Conservation (phyloP, 2,329 filamentous ascomycete species). For the Dactylella cylindrospora region DNA sequence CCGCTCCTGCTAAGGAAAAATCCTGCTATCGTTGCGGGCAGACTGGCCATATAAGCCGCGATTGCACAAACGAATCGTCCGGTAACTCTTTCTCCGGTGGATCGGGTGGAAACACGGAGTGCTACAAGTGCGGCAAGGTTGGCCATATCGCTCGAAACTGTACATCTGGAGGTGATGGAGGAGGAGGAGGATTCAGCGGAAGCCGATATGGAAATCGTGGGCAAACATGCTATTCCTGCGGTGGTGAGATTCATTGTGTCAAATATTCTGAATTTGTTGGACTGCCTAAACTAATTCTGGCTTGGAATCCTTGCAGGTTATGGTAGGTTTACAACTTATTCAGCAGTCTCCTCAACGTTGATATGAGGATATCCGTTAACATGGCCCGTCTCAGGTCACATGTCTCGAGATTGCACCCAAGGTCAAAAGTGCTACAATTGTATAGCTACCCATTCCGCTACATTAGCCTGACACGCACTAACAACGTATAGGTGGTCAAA, state of each 20-base stretch:
- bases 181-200: conserved; percentile 55
- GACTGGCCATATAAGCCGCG: conserved; percentile 47
- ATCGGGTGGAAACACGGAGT: conserved; percentile 65
- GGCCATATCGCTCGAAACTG: conserved; percentile 96
- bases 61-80: conserved; percentile 50
- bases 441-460: conserved; percentile 52
- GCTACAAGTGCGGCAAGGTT: conserved; percentile 97
- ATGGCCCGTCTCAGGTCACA: conserved; percentile 61
- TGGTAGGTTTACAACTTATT: conserved; percentile 23
- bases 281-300: background rate
- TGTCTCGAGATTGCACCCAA: conserved; percentile 97
- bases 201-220: conserved; percentile 59
- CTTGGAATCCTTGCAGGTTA: conserved; percentile 7
- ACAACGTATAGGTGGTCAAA: conserved; percentile 64
- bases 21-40: conserved; percentile 77
- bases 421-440: conserved; percentile 99
- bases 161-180: conserved; percentile 60
- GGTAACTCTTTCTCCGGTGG: conserved; percentile 77
- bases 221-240: conserved; percentile 98
- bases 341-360: background rate
- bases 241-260: conserved; percentile 63
- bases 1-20: conserved; percentile 84
- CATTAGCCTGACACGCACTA: conserved; percentile 46
- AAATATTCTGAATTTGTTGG: background rate
- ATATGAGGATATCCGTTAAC: background rate